Evolutionary conservation across 495 filamentous ascomycete species (phyloP), one percentile per base, ranked within the genome.

Genomic region (Massariosphaeria phaeospora): DNA sequence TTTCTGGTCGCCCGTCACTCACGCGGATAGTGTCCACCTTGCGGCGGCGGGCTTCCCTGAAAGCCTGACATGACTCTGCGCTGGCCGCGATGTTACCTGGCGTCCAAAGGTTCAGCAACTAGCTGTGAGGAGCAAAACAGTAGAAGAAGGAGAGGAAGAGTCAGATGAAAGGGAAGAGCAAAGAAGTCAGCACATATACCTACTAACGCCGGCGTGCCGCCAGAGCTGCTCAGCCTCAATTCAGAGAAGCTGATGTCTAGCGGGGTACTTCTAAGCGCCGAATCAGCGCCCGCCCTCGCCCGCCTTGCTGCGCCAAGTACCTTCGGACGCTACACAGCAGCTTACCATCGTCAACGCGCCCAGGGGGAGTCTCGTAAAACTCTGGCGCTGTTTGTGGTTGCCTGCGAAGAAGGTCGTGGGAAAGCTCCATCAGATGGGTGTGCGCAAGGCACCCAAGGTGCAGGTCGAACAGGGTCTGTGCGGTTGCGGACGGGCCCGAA

Each of bases 21-120:
- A 72, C 69, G 67, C 29, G 69, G 71, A 38, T 66, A 48, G 66
- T 69, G 72, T 33, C 65, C 58, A 13, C 64, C 64, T 27, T 55
- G 44, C 30, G 31, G 50, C 10, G 61, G 55, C 36, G 55, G 50
- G 31, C 42, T 62, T 31, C 38, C 33, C 26, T 58, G 59, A 33
- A 52, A 59, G n/a, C 55, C 55, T n/a, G 55, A 59, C 55, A 59
- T 59, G 39, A 2, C 18, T 29, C 35, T 21, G 20, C 4, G 11
- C 21, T 17, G 10, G 3, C 7, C 9, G 13, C 13, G 23, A 4
- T 31, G 13, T 1, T 10, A 21, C 15, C 23, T 11, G 8, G 18
- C 12, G 21, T n/a, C 8, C 18, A 33, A 20, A n/a, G 21, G 11
- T 39, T 12, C 18, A 10, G 12, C 13, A 8, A 2, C 17, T 48